Evolutionary conservation across 2,329 filamentous ascomycete genomes (phyloP).

Genomic region (Sordariomycetes sp.): DNA sequence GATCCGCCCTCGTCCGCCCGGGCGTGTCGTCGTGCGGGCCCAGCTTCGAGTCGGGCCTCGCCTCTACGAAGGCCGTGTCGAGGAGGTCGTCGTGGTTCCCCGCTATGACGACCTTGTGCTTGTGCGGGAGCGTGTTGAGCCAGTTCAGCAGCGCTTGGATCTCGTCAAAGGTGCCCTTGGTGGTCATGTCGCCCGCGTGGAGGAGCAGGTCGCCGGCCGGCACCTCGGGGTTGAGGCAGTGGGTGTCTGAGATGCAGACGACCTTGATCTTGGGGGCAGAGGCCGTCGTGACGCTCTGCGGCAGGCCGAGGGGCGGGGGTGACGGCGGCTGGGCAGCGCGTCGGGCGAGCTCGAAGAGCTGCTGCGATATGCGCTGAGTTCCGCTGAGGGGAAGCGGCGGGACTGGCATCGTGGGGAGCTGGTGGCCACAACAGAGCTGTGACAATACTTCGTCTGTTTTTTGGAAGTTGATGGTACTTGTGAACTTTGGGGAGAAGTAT

Average conservation of each 20-base stretch:
- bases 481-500: too few relatives aligned
- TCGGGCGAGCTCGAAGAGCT: background rate
- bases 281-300: background rate
- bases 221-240: conserved; percentile 20
- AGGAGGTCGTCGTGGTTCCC: conserved; percentile 30
- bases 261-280: background rate
- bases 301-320: background rate
- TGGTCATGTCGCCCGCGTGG: conserved; percentile 32
- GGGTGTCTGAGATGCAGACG: conserved; percentile 20
- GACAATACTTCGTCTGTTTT: too few relatives aligned
- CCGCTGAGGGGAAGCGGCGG: background rate
- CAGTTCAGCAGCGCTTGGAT: conserved; percentile 62
- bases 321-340: background rate
- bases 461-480: too few relatives aligned
- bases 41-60: background rate
- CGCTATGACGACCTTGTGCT: conserved; percentile 28
- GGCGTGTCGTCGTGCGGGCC: background rate
- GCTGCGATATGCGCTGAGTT: background rate
- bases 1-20: conserved; percentile 8
- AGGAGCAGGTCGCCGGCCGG: conserved; percentile 29
- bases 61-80: conserved; percentile 12
- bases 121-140: conserved; percentile 42
- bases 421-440: background rate
- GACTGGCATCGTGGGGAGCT: background rate
- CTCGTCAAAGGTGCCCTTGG: conserved; percentile 51